These are phyloP conservation scores for Luffa aegyptiaca DNA, from an alignment of 306 rosid species.

Conservation along the genomic window DNA sequence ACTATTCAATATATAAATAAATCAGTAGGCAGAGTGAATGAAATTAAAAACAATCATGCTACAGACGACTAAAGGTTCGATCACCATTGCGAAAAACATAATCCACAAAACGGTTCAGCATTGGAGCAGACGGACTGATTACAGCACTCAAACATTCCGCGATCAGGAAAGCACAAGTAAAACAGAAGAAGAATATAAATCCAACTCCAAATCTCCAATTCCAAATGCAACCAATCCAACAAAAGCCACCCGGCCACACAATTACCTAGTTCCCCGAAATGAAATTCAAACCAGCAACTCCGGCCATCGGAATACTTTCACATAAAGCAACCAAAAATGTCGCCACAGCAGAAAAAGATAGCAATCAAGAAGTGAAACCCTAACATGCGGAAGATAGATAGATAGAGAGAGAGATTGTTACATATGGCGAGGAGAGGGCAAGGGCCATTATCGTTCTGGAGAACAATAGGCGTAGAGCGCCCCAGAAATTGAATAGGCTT, in stretches of 20 bases:
- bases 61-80: background rate
- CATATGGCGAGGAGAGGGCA: slow-evolving; percentile 99
- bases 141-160: background rate
- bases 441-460: slow-evolving; percentile 99
- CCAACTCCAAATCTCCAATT: background rate
- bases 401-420: slow-evolving; percentile 17
- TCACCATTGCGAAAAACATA: background rate
- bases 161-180: background rate
- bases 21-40: background rate
- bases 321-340: background rate
- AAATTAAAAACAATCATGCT: background rate
- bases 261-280: background rate
- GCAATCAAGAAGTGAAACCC: slow-evolving; percentile 23
- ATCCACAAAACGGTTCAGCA: background rate
- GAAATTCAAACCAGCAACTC: background rate
- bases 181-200: background rate
- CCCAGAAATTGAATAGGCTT: slow-evolving; percentile 81
- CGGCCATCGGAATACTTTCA: background rate
- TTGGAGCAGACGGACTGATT: background rate
- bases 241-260: background rate
- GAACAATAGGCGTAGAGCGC: slow-evolving; percentile 79
- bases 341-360: background rate
- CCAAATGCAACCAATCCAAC: slow-evolving; percentile 1
- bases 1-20: background rate
- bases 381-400: background rate